Evolutionary conservation across 345 rosid genomes (phyloP).

Genomic region (Melaleuca quinquenervia): DNA sequence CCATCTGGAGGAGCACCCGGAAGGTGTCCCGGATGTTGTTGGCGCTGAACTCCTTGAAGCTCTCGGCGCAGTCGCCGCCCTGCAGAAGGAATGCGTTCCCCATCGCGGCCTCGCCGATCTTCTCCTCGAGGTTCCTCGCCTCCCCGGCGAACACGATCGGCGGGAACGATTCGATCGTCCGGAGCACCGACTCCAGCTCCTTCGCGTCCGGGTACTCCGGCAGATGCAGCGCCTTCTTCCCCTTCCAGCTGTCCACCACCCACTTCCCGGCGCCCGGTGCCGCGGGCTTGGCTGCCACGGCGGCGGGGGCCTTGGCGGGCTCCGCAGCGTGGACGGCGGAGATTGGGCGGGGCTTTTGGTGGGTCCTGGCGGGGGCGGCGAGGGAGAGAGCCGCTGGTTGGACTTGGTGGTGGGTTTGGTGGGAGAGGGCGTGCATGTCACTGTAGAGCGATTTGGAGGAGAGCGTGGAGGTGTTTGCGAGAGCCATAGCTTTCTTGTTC

Average conservation of each 20-base stretch:
- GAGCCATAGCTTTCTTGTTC: constrained; percentile 30
- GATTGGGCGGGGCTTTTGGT: constrained; percentile 1
- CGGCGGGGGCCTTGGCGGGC: constrained; percentile 5
- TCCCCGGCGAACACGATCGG: constrained; percentile 22
- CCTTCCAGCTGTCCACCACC: constrained; percentile 12
- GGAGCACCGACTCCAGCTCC: constrained; percentile 8
- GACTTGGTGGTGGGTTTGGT: not conserved
- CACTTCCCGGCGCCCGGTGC: not conserved
- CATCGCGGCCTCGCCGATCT: constrained; percentile 17
- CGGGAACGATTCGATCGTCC: constrained; percentile 16
- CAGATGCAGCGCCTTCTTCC: constrained; percentile 11
- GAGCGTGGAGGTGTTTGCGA: constrained; percentile 28
- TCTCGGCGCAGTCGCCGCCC: constrained; percentile 24
- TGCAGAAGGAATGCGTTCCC: constrained; percentile 18
- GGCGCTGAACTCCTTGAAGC: constrained; percentile 23
- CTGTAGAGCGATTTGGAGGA: constrained; percentile 38
- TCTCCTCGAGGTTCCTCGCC: constrained; percentile 15
- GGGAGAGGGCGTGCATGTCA: constrained; percentile 15
- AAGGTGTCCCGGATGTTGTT: constrained; percentile 20
- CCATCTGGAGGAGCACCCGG: constrained; percentile 18
- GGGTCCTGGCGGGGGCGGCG: not conserved
- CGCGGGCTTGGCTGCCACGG: not conserved
- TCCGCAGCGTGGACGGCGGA: constrained; percentile 15
- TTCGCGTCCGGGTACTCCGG: constrained; percentile 13
- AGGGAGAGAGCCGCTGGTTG: not conserved